phyloP scores from a whole-genome alignment of 139 green algal species.

The Chlamydomonas asymmetrica region DNA sequence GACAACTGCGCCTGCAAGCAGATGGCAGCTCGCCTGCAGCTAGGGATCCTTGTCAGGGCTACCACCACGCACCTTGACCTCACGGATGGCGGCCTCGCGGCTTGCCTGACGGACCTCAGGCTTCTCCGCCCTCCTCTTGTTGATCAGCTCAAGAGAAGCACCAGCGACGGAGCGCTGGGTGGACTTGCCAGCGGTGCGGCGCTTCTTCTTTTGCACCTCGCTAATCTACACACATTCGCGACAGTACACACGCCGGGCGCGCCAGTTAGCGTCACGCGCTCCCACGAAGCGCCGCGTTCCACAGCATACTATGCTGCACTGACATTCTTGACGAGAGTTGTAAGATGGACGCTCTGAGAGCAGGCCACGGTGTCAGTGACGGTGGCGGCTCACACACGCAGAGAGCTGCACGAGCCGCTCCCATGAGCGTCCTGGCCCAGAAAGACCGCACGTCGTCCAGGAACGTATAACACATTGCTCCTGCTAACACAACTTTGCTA shows the following conservation, averaged over 20 bases:
- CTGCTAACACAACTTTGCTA: no score
- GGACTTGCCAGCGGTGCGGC: slow-evolving; percentile 62
- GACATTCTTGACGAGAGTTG: neutral
- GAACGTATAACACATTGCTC: neutral
- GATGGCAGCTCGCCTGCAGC: no score
- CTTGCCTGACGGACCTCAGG: slow-evolving; percentile 86
- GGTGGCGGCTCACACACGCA: neutral
- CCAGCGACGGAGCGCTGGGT: slow-evolving; percentile 82
- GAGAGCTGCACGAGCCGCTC: neutral
- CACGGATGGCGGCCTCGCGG: slow-evolving; percentile 89
- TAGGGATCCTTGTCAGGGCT: no score
- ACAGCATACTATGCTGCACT: no score
- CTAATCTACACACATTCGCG: no score
- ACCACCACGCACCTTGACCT: slow-evolving; percentile 79
- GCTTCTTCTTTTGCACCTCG: slow-evolving; percentile 87
- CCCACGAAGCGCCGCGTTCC: no score
- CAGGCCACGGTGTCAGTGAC: no score
- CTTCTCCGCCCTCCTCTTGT: slow-evolving; percentile 91
- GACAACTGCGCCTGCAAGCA: no score
- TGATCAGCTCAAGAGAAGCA: slow-evolving; percentile 89
- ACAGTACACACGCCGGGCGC: no score
- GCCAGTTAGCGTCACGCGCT: no score
- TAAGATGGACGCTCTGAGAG: neutral
- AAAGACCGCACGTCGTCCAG: neutral
- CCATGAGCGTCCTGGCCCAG: neutral